phyloP scores from a whole-genome alignment of 108 stramenopile genomes.

The Cyclotella baltica region DNA sequence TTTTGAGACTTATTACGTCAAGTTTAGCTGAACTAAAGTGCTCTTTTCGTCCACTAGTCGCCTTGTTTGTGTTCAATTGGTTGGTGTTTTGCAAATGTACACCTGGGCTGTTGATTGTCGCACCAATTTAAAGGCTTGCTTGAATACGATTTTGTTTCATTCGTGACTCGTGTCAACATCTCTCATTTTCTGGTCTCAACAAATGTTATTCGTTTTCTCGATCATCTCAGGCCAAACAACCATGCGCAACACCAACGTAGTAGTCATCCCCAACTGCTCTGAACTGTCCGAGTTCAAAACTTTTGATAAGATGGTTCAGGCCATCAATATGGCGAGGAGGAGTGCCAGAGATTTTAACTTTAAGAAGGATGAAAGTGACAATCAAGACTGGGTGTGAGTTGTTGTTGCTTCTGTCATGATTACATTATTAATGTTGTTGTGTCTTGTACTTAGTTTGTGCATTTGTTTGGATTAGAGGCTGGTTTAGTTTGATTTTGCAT shows the following conservation, averaged over 20 bases:
- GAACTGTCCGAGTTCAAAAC: constrained; percentile 55
- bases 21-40: no score
- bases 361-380: constrained; percentile 43
- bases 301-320: constrained; percentile 68
- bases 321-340: constrained; percentile 76
- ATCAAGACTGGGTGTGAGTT: constrained; percentile 69
- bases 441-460: background rate
- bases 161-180: no score
- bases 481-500: background rate
- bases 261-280: constrained; percentile 77
- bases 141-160: no score
- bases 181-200: background rate
- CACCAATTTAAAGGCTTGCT: no score
- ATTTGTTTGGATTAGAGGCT: background rate
- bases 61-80: no score
- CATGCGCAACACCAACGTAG: constrained; percentile 76
- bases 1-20: no score
- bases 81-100: no score
- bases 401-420: background rate
- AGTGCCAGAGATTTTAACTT: constrained; percentile 76
- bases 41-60: no score
- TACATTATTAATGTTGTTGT: background rate
- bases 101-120: no score
- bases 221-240: constrained; percentile 48
- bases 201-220: background rate